A percentile compares a stretch with the other conserved stretches of the same genome.
These are phyloP conservation scores for Hypoxylon rubiginosum DNA, from an alignment of 2,329 filamentous ascomycete genomes.

Conservation along the genomic window DNA sequence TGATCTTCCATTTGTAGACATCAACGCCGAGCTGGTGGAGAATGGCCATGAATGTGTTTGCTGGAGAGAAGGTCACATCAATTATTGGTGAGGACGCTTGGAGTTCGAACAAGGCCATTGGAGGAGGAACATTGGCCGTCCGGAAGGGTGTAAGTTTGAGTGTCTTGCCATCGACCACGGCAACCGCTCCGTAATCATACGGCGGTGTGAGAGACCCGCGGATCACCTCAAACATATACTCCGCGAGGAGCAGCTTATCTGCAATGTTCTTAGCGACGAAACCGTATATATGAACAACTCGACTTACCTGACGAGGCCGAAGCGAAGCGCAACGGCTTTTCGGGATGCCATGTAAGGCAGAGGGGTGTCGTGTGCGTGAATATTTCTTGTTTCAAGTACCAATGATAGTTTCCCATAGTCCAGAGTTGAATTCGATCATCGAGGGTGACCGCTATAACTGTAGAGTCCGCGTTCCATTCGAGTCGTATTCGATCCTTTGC, in stretches of 20 bases:
- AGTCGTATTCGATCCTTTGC: slow-evolving; percentile 73
- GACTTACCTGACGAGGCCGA: slow-evolving; percentile 64
- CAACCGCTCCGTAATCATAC: slow-evolving; percentile 82
- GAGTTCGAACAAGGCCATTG: slow-evolving; percentile 88
- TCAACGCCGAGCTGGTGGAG: slow-evolving; percentile 76
- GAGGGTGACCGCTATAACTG: slow-evolving; percentile 85
- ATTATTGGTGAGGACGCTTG: slow-evolving; percentile 71
- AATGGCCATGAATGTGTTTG: slow-evolving; percentile 76
- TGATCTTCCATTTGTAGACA: slow-evolving; percentile 77
- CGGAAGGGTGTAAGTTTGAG: slow-evolving; percentile 89
- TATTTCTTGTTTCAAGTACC: slow-evolving; percentile 96
- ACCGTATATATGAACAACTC: not conserved
- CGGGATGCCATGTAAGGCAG: slow-evolving; percentile 82
- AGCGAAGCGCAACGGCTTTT: slow-evolving; percentile 80
- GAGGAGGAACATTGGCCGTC: slow-evolving; percentile 88
- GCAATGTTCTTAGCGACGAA: slow-evolving; percentile 46
- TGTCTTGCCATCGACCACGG: slow-evolving; percentile 83
- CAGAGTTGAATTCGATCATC: slow-evolving; percentile 86
- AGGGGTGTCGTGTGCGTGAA: slow-evolving; percentile 55
- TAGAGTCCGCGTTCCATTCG: slow-evolving; percentile 93
- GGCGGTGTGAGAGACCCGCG: slow-evolving; percentile 78
- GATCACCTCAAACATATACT: slow-evolving; percentile 77
- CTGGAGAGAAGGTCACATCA: slow-evolving; percentile 80
- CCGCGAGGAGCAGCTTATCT: slow-evolving; percentile 68
- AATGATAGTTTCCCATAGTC: slow-evolving; percentile 98